Percentiles rank a stretch among this genome's conserved stretches.
phyloP scores from a whole-genome alignment of 208 protist genomes.

The Tritrichomonas foetus region DNA sequence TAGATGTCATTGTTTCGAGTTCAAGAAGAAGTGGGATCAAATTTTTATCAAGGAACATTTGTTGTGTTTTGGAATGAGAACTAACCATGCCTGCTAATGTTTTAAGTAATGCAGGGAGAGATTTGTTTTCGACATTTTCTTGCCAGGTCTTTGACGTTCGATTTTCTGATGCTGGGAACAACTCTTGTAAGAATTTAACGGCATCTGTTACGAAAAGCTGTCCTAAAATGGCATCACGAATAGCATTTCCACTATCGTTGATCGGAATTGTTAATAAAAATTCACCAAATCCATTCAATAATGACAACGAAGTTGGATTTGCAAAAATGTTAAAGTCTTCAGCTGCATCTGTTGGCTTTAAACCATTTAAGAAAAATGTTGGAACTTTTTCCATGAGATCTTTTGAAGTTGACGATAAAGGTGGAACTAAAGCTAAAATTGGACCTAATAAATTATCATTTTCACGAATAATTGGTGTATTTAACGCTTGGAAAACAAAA shows the following conservation, averaged over 20 bases:
- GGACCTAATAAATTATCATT: neutral
- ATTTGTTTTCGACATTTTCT: neutral
- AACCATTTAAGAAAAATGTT: neutral
- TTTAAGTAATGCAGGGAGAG: neutral
- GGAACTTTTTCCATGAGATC: neutral
- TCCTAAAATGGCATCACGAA: neutral
- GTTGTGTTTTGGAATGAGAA: neutral
- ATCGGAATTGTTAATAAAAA: neutral
- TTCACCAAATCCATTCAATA: slow-evolving; percentile 21
- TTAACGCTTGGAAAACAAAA: neutral
- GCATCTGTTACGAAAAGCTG: neutral
- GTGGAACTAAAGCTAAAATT: neutral
- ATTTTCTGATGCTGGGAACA: neutral
- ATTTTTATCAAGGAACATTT: neutral
- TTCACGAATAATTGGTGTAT: neutral
- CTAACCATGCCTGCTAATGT: neutral
- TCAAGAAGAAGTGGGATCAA: neutral
- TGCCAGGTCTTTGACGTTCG: neutral
- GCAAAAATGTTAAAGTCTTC: neutral
- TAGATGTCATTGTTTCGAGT: neutral
- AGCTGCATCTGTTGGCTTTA: neutral
- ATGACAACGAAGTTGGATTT: neutral
- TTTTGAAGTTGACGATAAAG: neutral
- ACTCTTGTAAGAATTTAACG: neutral
- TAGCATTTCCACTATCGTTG: neutral